Evolutionary conservation across 495 filamentous ascomycete genomes (phyloP).

Genomic region (Neurospora sp.): DNA sequence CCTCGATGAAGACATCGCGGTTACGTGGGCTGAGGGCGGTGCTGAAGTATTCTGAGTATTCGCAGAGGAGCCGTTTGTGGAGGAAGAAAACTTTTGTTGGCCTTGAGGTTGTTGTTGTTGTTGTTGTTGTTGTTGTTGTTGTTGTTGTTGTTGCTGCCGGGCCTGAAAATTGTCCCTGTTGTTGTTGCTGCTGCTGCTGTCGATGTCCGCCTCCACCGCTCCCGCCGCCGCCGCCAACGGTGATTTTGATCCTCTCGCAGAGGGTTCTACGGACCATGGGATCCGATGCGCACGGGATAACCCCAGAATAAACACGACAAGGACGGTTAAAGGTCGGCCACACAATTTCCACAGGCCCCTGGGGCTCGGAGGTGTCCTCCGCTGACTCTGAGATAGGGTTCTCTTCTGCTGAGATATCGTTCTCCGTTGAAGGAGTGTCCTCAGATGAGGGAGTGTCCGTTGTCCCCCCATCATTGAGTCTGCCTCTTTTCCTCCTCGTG

Average conservation of each 20-base stretch:
- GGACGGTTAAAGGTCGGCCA: not conserved
- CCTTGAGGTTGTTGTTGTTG: not conserved
- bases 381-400: not conserved
- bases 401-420: not conserved
- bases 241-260: not conserved
- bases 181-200: not conserved
- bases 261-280: not conserved
- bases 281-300: not conserved
- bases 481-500: not conserved
- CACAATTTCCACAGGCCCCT: not conserved
- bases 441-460: not conserved
- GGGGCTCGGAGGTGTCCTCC: not conserved
- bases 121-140: not conserved
- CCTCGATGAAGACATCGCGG: not conserved
- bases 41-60: not conserved
- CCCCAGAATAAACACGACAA: not conserved
- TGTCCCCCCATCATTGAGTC: not conserved
- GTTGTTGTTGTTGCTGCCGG: not conserved
- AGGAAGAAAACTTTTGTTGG: not conserved
- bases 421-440: not conserved
- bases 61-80: not conserved
- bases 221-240: not conserved
- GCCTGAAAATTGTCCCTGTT: not conserved
- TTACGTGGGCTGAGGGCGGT: not conserved
- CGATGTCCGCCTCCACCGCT: not conserved